phyloP scores from a whole-genome alignment of 2,329 filamentous ascomycete species.

The Nothophaeocryptopus gaeumannii region DNA sequence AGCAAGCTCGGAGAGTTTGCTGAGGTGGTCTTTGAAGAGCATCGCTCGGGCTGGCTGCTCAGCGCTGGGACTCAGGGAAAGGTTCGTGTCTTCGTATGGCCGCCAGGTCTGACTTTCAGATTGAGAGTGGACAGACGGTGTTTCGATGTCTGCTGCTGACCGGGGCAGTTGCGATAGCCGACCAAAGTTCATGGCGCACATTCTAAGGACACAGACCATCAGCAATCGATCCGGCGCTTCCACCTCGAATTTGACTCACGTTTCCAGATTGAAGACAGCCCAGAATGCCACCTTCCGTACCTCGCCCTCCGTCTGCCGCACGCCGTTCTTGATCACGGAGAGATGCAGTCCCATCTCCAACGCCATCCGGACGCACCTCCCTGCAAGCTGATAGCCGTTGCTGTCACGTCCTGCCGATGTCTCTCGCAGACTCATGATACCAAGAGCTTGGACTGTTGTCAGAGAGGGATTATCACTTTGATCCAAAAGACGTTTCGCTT shows the following conservation, averaged over 20 bases:
- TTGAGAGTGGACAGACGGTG: conserved; percentile 37
- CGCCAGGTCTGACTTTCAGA: conserved; percentile 37
- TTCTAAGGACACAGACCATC: conserved; percentile 29
- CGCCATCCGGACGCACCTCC: conserved; percentile 68
- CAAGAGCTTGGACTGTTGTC: conserved; percentile 71
- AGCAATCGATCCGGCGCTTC: neutral
- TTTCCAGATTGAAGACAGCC: conserved; percentile 51
- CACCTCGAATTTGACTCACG: conserved; percentile 34
- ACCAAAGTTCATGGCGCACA: conserved; percentile 48
- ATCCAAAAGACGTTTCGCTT: conserved; percentile 61
- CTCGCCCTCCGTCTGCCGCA: conserved; percentile 45
- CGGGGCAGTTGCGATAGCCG: conserved; percentile 48
- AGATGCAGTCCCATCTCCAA: conserved; percentile 69
- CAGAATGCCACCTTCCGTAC: conserved; percentile 54
- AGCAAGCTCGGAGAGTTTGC: conserved; percentile 69
- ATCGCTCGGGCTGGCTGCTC: conserved; percentile 60
- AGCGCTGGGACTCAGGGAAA: conserved; percentile 57
- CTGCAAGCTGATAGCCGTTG: conserved; percentile 69
- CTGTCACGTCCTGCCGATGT: conserved; percentile 67
- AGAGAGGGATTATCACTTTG: conserved; percentile 59
- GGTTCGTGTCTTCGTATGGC: conserved; percentile 36
- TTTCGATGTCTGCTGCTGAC: conserved; percentile 49
- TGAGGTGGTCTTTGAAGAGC: conserved; percentile 54
- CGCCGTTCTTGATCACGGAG: conserved; percentile 33
- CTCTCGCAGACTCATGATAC: conserved; percentile 73